Conservation (phyloP, 2,329 filamentous ascomycete species). For the Fusarium verrucosum region DNA sequence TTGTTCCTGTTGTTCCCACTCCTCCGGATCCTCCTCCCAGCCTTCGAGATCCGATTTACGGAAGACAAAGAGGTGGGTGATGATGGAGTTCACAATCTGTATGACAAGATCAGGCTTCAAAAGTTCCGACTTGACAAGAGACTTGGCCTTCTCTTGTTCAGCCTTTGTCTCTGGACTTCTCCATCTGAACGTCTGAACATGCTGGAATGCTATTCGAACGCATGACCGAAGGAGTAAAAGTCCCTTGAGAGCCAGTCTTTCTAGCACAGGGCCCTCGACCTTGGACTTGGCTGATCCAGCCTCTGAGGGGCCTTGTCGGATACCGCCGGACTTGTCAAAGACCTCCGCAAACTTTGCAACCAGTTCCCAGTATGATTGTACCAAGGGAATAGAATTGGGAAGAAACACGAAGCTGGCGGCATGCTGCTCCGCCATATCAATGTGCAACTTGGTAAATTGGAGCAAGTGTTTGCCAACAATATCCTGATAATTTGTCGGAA, state of each 20-base stretch:
- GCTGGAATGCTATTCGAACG: slow-evolving; percentile 84
- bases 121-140: slow-evolving; percentile 75
- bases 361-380: slow-evolving; percentile 85
- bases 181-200: slow-evolving; percentile 84
- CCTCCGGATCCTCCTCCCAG: slow-evolving; percentile 94
- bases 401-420: slow-evolving; percentile 84
- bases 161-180: slow-evolving; percentile 77
- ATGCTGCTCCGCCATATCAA: slow-evolving; percentile 83
- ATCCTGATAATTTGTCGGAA: slow-evolving; percentile 64
- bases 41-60: slow-evolving; percentile 84
- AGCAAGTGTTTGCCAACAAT: slow-evolving; percentile 85
- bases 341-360: slow-evolving; percentile 79
- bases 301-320: slow-evolving; percentile 56
- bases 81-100: slow-evolving; percentile 83
- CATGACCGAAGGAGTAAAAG: slow-evolving; percentile 84
- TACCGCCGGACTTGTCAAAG: slow-evolving; percentile 70
- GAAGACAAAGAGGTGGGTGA: slow-evolving; percentile 90
- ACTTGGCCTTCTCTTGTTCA: slow-evolving; percentile 76
- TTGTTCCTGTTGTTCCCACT: slow-evolving; percentile 93
- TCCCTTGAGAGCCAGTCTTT: slow-evolving; percentile 84
- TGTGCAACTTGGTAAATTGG: slow-evolving; percentile 90
- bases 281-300: slow-evolving; percentile 57
- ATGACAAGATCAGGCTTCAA: slow-evolving; percentile 80
- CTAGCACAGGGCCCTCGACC: slow-evolving; percentile 71
- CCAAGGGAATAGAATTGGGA: slow-evolving; percentile 79